Percentiles rank a stretch among this genome's conserved stretches.
phyloP scores from a whole-genome alignment of 2,329 filamentous ascomycete genomes.

The Diplocarpon mali region DNA sequence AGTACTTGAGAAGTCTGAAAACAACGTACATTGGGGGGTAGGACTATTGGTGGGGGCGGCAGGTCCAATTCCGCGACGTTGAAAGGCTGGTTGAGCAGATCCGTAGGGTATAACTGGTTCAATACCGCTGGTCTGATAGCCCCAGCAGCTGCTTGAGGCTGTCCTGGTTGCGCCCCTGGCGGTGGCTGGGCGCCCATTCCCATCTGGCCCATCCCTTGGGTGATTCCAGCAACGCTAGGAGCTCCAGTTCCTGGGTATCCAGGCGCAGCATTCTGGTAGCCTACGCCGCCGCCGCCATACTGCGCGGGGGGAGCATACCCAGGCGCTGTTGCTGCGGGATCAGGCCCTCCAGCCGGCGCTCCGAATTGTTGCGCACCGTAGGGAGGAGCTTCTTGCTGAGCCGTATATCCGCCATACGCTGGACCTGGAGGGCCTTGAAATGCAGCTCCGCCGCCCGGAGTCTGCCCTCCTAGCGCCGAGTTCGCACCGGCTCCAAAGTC shows the following conservation, averaged over 20 bases:
- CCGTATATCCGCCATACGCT: constrained; percentile 28
- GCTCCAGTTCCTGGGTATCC: constrained; percentile 49
- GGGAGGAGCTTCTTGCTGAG: constrained; percentile 20
- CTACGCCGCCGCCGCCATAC: constrained; percentile 34
- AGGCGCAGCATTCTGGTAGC: constrained; percentile 57
- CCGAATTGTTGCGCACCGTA: constrained; percentile 25
- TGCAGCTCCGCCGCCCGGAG: constrained; percentile 41
- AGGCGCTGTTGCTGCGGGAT: constrained; percentile 27
- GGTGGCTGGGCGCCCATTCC: constrained; percentile 38
- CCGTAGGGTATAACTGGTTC: constrained; percentile 86
- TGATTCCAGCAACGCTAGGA: constrained; percentile 55
- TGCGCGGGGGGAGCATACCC: constrained; percentile 25
- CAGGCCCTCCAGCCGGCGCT: constrained; percentile 29
- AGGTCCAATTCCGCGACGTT: constrained; percentile 87
- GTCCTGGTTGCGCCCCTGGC: constrained; percentile 24
- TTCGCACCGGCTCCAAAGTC: constrained; percentile 86
- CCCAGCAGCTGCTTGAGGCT: constrained; percentile 38
- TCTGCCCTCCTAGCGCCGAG: constrained; percentile 55
- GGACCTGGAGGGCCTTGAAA: constrained; percentile 29
- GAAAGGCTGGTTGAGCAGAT: constrained; percentile 86
- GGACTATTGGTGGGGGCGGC: constrained; percentile 78
- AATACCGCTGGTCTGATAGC: constrained; percentile 43
- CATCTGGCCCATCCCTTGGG: constrained; percentile 74
- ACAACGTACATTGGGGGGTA: constrained; percentile 77
- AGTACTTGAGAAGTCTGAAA: neutral